Evolutionary conservation across 176 grass and related monocot genomes (phyloP).

Genomic region (Neostapfia colusana): DNA sequence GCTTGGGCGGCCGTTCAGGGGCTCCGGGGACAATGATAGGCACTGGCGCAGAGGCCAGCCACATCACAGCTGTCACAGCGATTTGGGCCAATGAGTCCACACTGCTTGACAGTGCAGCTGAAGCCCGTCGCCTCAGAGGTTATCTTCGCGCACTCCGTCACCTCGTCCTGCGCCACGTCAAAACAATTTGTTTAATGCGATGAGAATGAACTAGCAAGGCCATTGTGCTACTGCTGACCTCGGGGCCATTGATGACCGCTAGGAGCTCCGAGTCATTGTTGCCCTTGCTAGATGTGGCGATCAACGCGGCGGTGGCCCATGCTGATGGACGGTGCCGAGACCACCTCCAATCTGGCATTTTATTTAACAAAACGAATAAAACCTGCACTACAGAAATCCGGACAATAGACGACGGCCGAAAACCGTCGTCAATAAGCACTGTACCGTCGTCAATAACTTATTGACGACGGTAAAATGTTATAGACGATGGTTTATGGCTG

Average conservation of each 20-base stretch:
- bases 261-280: constrained; percentile 34
- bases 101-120: constrained; percentile 56
- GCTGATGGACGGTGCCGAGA: constrained; percentile 59
- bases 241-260: constrained; percentile 50
- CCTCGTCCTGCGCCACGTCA: constrained; percentile 46
- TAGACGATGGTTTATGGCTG: too few species aligned
- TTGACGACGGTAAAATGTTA: too few species aligned
- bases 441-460: too few species aligned
- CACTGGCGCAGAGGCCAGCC: background rate
- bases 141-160: constrained; percentile 56
- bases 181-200: background rate
- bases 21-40: constrained; percentile 49
- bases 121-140: constrained; percentile 51
- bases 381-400: too few species aligned
- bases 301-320: constrained; percentile 70
- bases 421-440: too few species aligned
- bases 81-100: constrained; percentile 24
- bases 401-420: too few species aligned
- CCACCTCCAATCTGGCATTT: constrained; percentile 76
- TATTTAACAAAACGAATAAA: background rate
- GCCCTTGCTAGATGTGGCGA: constrained; percentile 28
- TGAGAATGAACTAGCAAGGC: background rate
- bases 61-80: background rate
- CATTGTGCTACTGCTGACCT: constrained; percentile 41
- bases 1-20: constrained; percentile 11